Conservation (phyloP, 73 alveolate genomes). For the Paramecium biaurelia region DNA sequence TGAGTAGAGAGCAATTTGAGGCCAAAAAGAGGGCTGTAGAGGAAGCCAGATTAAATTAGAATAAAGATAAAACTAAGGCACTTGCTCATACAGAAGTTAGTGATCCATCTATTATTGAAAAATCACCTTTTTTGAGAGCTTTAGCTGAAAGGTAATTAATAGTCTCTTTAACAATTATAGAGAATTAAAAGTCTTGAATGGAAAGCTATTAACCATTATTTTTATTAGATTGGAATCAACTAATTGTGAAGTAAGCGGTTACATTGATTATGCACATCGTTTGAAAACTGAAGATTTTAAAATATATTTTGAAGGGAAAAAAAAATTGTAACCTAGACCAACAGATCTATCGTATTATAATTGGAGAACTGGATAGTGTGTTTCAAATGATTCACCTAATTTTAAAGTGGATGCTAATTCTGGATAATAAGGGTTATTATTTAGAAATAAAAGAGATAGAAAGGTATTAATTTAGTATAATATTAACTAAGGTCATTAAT, state of each 20-base stretch:
- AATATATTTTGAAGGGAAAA: conserved; percentile 92
- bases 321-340: conserved; percentile 88
- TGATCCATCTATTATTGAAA: conserved; percentile 32
- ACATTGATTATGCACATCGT: conserved; percentile 95
- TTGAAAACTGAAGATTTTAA: conserved; percentile 95
- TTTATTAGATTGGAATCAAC: conserved; percentile 84
- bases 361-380: conserved; percentile 94
- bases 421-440: conserved; percentile 85
- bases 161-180: background rate
- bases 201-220: conserved; percentile 93
- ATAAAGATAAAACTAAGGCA: conserved; percentile 80
- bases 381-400: conserved; percentile 93
- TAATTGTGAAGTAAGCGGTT: conserved; percentile 92
- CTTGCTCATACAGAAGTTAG: conserved; percentile 59
- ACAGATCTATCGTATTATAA: conserved; percentile 92
- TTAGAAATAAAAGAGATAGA: conserved; percentile 96
- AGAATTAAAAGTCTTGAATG: conserved; percentile 89
- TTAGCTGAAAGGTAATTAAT: conserved; percentile 75
- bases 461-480: conserved; percentile 20
- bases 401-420: conserved; percentile 89
- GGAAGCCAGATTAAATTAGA: conserved; percentile 81
- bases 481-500: conserved; percentile 79
- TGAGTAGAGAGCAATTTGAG: conserved; percentile 89
- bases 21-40: conserved; percentile 91
- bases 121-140: conserved; percentile 84